Evolutionary conservation across 2,329 filamentous ascomycete species (phyloP).

Genomic region (Epichloe baconii): DNA sequence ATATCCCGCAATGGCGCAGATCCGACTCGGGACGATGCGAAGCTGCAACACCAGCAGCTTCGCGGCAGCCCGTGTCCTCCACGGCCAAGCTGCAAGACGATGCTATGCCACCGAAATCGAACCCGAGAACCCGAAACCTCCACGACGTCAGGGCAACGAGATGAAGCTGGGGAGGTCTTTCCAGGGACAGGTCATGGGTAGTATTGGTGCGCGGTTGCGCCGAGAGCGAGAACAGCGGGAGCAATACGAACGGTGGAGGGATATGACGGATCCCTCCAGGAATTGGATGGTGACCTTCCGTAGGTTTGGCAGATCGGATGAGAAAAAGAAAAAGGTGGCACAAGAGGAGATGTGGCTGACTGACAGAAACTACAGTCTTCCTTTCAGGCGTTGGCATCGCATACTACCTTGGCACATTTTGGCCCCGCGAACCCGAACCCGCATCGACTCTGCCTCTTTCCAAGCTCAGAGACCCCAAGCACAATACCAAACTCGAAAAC

Average conservation of each 20-base stretch:
- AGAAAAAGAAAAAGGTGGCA: background rate
- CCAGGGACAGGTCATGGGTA: constrained; percentile 47
- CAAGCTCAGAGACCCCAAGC: constrained; percentile 35
- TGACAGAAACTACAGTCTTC: constrained; percentile 28
- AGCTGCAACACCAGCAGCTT: constrained; percentile 11
- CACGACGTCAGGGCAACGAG: constrained; percentile 22
- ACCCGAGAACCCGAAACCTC: constrained; percentile 19
- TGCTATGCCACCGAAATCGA: constrained; percentile 24
- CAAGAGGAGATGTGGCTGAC: background rate
- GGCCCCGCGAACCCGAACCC: constrained; percentile 35
- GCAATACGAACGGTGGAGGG: constrained; percentile 31
- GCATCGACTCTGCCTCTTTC: constrained; percentile 47
- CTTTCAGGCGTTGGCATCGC: constrained; percentile 36
- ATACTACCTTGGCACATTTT: constrained; percentile 47
- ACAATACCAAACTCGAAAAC: constrained; percentile 48
- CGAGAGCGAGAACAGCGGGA: constrained; percentile 41
- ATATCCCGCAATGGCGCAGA: constrained; percentile 17
- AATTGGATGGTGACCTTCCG: constrained; percentile 42
- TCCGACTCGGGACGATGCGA: constrained; percentile 17
- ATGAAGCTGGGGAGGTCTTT: constrained; percentile 31
- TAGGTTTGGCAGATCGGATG: constrained; percentile 18
- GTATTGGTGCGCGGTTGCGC: constrained; percentile 39
- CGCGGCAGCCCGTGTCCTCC: constrained; percentile 9
- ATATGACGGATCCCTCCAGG: constrained; percentile 27
- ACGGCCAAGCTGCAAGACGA: constrained; percentile 12